These are phyloP conservation scores for Penicillium sp. DNA, from an alignment of 2,329 filamentous ascomycete species.

Conservation along the genomic window DNA sequence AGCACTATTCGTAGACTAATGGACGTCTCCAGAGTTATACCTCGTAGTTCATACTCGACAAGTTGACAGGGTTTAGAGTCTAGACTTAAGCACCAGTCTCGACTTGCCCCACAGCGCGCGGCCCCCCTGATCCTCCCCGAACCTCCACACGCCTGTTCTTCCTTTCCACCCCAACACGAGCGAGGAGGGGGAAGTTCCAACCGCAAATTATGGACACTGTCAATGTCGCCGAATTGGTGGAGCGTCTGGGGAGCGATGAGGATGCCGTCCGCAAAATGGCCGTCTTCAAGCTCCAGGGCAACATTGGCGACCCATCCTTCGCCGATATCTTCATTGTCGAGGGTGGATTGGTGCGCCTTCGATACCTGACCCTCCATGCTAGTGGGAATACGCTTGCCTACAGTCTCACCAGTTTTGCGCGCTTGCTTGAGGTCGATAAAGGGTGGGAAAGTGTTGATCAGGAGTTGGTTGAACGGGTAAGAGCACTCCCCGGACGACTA, in stretches of 20 bases:
- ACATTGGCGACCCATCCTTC: conserved; percentile 94
- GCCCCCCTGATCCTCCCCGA: conserved; percentile 4
- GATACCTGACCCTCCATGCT: conserved; percentile 79
- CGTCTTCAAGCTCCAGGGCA: conserved; percentile 94
- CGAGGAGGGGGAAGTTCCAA: not conserved
- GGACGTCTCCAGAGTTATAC: too few species aligned
- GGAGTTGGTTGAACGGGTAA: conserved; percentile 60
- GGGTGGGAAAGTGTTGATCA: conserved; percentile 75
- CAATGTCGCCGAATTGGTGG: conserved; percentile 60
- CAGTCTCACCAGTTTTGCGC: conserved; percentile 82
- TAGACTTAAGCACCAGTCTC: not conserved
- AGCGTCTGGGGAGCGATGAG: conserved; percentile 63
- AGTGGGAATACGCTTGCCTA: conserved; percentile 95
- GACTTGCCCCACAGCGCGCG: conserved; percentile 17
- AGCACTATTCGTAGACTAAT: not conserved
- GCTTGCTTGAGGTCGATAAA: conserved; percentile 92
- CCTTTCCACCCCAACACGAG: conserved; percentile 1
- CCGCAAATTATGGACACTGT: conserved; percentile 52
- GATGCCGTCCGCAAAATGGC: conserved; percentile 98
- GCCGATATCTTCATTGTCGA: conserved; percentile 94
- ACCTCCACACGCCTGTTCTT: conserved; percentile 10
- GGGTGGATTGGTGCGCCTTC: conserved; percentile 78
- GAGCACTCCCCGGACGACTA: conserved; percentile 15
- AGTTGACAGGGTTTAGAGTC: not conserved
- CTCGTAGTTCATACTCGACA: not conserved